Percentiles rank a stretch among this genome's conserved stretches.
Evolutionary conservation across 2,329 filamentous ascomycete species (phyloP).

Genomic region (Hypocrella siamensis): DNA sequence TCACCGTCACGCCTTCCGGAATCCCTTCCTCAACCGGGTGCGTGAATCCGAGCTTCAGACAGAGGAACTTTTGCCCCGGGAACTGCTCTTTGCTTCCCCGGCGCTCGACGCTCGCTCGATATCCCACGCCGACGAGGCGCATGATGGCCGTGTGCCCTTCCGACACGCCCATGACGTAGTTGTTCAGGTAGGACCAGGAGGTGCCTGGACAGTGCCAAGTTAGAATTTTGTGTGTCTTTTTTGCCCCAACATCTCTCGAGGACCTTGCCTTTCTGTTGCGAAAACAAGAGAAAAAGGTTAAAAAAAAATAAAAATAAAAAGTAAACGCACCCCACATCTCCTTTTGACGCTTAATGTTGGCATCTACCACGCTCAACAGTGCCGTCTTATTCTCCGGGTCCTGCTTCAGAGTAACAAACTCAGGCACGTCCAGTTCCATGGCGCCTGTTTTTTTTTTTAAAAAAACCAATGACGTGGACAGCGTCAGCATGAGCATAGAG

Average conservation of each 20-base stretch:
- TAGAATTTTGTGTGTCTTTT: background rate
- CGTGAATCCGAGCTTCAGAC: constrained; percentile 89
- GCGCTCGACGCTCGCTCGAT: constrained; percentile 74
- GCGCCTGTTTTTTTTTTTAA: constrained; percentile 33
- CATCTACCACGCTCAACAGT: constrained; percentile 54
- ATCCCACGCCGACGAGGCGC: constrained; percentile 86
- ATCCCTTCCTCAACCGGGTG: constrained; percentile 86
- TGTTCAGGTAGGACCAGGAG: constrained; percentile 75
- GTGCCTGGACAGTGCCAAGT: constrained; percentile 45
- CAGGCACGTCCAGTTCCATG: constrained; percentile 62
- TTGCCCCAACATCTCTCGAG: background rate
- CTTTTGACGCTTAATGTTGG: constrained; percentile 55
- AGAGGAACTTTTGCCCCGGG: constrained; percentile 75
- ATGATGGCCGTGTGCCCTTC: constrained; percentile 93
- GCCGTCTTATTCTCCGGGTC: constrained; percentile 49
- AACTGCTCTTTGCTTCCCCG: constrained; percentile 60
- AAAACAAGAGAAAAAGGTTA: background rate
- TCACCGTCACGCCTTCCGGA: constrained; percentile 69
- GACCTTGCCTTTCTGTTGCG: background rate
- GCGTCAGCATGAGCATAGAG: background rate
- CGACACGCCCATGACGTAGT: constrained; percentile 83
- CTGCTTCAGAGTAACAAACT: constrained; percentile 58
- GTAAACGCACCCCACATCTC: constrained; percentile 81
- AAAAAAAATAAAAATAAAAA: background rate
- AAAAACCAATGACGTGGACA: no score